These are phyloP conservation scores for Colletotrichum sp. DNA, from an alignment of 2,329 filamentous ascomycete genomes.

Conservation along the genomic window DNA sequence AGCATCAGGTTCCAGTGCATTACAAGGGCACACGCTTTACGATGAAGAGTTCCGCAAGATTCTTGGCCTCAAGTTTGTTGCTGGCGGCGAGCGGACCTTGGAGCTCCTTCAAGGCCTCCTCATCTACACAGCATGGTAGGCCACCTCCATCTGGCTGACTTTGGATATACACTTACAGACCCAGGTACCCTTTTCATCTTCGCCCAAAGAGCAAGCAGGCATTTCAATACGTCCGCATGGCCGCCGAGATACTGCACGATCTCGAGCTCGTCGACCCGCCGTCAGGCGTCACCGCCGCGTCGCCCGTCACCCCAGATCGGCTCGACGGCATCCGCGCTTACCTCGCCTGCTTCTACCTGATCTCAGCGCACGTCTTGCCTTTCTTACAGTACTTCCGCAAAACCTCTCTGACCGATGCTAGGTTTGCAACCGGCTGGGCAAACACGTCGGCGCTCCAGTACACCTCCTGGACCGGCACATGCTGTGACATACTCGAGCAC, in stretches of 20 bases:
- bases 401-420: slow-evolving; percentile 25
- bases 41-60: slow-evolving; percentile 64
- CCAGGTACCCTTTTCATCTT: slow-evolving; percentile 60
- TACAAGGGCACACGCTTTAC: slow-evolving; percentile 58
- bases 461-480: slow-evolving; percentile 47
- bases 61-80: slow-evolving; percentile 60
- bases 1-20: slow-evolving; percentile 50
- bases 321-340: slow-evolving; percentile 52
- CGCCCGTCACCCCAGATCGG: slow-evolving; percentile 29
- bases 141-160: neutral
- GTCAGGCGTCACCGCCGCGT: slow-evolving; percentile 21
- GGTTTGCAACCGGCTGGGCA: slow-evolving; percentile 43
- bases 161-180: neutral
- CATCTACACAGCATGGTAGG: slow-evolving; percentile 62
- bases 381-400: slow-evolving; percentile 13
- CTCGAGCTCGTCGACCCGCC: slow-evolving; percentile 52
- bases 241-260: slow-evolving; percentile 53
- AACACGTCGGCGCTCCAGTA: slow-evolving; percentile 35
- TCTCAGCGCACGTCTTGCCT: slow-evolving; percentile 41
- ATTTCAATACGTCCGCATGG: slow-evolving; percentile 58
- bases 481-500: slow-evolving; percentile 48
- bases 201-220: slow-evolving; percentile 55
- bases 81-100: slow-evolving; percentile 60
- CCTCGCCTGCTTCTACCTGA: slow-evolving; percentile 47
- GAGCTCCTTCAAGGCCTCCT: slow-evolving; percentile 63